Evolutionary conservation across 2,329 filamentous ascomycete species (phyloP).

Genomic region (Fusarium graminum): DNA sequence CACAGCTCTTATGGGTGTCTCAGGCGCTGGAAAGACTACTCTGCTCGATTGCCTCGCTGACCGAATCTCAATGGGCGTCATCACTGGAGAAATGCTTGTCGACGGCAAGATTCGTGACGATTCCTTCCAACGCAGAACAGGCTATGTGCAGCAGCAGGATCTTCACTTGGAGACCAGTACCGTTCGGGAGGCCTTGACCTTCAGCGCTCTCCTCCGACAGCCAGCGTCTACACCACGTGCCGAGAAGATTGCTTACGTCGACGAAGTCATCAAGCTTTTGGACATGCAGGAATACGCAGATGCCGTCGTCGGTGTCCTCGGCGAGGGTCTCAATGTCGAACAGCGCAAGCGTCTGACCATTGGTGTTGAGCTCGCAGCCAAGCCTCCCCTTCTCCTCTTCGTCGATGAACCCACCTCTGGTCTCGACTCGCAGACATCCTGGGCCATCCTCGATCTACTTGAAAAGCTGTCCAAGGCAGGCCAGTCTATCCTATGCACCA

Average conservation of each 20-base stretch:
- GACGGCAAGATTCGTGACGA: slow-evolving; percentile 75
- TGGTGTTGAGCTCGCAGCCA: slow-evolving; percentile 61
- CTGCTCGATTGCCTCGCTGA: slow-evolving; percentile 74
- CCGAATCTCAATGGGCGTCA: slow-evolving; percentile 79
- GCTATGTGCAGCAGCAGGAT: slow-evolving; percentile 79
- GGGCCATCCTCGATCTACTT: slow-evolving; percentile 78
- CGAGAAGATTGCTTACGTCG: slow-evolving; percentile 66
- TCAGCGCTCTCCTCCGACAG: slow-evolving; percentile 61
- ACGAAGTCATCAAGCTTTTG: slow-evolving; percentile 66
- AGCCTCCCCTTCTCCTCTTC: slow-evolving; percentile 63
- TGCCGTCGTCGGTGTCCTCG: slow-evolving; percentile 62
- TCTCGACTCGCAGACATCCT: slow-evolving; percentile 72
- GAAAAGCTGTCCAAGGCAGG: slow-evolving; percentile 70
- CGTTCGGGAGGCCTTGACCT: slow-evolving; percentile 57
- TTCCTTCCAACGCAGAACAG: slow-evolving; percentile 78
- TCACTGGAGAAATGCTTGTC: slow-evolving; percentile 77
- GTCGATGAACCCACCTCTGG: slow-evolving; percentile 68
- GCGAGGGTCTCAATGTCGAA: slow-evolving; percentile 63
- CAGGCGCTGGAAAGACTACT: slow-evolving; percentile 71
- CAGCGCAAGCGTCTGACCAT: slow-evolving; percentile 66
- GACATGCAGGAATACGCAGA: slow-evolving; percentile 69
- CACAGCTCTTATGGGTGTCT: slow-evolving; percentile 74
- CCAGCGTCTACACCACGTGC: slow-evolving; percentile 57
- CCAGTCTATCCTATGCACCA: slow-evolving; percentile 65
- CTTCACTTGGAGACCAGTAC: slow-evolving; percentile 60